Conservation (phyloP, 2,329 filamentous ascomycete genomes). For the Alternaria ventricosa region DNA sequence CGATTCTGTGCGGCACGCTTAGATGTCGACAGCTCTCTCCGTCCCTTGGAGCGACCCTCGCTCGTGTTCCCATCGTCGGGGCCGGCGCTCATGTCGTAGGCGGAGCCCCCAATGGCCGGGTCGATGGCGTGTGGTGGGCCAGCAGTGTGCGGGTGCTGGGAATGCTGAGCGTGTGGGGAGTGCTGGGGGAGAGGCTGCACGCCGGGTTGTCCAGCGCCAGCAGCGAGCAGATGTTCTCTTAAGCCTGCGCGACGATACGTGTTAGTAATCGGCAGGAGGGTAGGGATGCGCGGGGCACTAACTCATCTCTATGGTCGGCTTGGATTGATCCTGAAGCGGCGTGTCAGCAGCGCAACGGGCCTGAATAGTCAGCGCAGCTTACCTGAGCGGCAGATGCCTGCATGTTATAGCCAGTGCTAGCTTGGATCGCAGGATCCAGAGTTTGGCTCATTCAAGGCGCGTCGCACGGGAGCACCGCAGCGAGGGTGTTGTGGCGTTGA, state of each 20-base stretch:
- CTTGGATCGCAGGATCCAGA: conserved; percentile 44
- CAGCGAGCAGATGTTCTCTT: conserved; percentile 67
- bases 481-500: conserved; percentile 12
- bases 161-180: conserved; percentile 22
- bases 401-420: conserved; percentile 42
- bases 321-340: conserved; percentile 38
- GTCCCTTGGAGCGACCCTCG: conserved; percentile 65
- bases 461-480: neutral
- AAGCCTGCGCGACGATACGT: conserved; percentile 56
- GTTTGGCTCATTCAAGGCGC: conserved; percentile 32
- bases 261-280: conserved; percentile 42
- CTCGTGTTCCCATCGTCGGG: conserved; percentile 54
- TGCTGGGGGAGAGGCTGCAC: conserved; percentile 44
- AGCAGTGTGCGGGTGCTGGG: conserved; percentile 47
- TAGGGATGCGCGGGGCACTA: conserved; percentile 31
- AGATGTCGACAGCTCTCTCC: conserved; percentile 90
- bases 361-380: conserved; percentile 50
- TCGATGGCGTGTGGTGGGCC: conserved; percentile 62
- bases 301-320: conserved; percentile 53
- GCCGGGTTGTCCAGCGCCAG: conserved; percentile 53
- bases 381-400: conserved; percentile 59
- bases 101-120: conserved; percentile 62
- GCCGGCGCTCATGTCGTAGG: conserved; percentile 57
- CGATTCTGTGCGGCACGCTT: conserved; percentile 97
- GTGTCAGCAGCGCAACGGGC: conserved; percentile 35